Evolutionary conservation across 257 asterid genomes (phyloP).

Genomic region (Solanum raphanifolium): DNA sequence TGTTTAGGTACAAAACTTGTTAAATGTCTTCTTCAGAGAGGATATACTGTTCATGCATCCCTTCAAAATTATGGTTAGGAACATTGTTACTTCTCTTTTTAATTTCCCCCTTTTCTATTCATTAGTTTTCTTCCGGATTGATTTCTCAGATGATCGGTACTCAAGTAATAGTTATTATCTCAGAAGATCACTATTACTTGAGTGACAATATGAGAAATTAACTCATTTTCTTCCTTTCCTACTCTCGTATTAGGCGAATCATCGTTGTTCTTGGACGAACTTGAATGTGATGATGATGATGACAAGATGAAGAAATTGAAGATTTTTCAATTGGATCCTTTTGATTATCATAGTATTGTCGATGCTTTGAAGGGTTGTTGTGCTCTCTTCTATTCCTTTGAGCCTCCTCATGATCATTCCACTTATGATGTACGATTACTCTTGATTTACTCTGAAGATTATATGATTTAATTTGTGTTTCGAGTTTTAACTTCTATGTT

Average conservation of each 20-base stretch:
- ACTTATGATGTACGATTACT: constrained; percentile 53
- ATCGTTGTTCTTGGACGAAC: background rate
- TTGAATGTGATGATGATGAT: constrained; percentile 25
- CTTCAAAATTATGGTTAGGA: background rate
- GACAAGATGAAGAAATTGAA: constrained; percentile 35
- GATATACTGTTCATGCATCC: background rate
- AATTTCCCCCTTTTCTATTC: background rate
- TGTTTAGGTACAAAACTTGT: background rate
- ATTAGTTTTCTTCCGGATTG: background rate
- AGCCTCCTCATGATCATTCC: constrained; percentile 59
- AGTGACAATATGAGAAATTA: background rate
- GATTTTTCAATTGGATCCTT: constrained; percentile 56
- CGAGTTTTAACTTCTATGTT: background rate
- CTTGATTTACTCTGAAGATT: background rate
- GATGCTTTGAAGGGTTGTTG: constrained; percentile 73
- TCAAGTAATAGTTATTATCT: background rate
- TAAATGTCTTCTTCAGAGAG: background rate
- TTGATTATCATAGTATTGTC: constrained; percentile 78
- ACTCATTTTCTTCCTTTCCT: background rate
- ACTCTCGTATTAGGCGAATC: background rate
- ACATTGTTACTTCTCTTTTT: background rate
- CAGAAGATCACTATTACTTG: background rate
- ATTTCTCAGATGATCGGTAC: background rate
- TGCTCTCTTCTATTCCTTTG: constrained; percentile 74
- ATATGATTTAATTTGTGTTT: background rate